These are phyloP conservation scores for Achaetomiella virescens DNA, from an alignment of 495 filamentous ascomycete species.

Conservation along the genomic window DNA sequence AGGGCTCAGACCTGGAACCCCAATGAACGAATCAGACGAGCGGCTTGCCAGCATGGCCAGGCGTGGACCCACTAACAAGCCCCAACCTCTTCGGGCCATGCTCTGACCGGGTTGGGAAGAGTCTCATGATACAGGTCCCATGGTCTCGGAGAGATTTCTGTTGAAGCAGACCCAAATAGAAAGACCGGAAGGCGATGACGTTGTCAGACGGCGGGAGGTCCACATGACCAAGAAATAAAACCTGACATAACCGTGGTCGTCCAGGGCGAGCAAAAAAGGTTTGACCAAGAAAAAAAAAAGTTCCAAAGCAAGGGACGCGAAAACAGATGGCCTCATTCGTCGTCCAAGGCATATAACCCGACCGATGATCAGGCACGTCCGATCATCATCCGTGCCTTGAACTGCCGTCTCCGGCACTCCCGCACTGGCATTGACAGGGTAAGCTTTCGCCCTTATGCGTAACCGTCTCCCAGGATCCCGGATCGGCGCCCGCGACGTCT, in stretches of 20 bases:
- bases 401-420: conserved; percentile 1
- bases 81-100: no score
- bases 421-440: neutral
- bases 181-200: conserved; percentile 26
- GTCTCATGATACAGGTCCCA: conserved; percentile 6
- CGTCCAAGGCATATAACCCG: neutral
- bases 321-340: neutral
- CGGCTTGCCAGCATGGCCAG: no score
- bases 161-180: conserved; percentile 5
- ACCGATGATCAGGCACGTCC: conserved; percentile 7
- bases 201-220: neutral
- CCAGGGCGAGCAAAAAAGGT: neutral
- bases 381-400: neutral
- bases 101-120: no score
- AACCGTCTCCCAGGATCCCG: neutral
- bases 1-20: no score
- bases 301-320: neutral
- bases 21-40: no score
- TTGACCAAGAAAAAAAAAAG: neutral
- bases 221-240: conserved; percentile 5
- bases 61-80: no score
- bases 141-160: conserved; percentile 4
- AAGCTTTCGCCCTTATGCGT: neutral
- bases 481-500: conserved; percentile 5
- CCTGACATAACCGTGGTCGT: neutral